phyloP scores from a whole-genome alignment of 2,329 filamentous ascomycete genomes.

The Helotiales sp. region DNA sequence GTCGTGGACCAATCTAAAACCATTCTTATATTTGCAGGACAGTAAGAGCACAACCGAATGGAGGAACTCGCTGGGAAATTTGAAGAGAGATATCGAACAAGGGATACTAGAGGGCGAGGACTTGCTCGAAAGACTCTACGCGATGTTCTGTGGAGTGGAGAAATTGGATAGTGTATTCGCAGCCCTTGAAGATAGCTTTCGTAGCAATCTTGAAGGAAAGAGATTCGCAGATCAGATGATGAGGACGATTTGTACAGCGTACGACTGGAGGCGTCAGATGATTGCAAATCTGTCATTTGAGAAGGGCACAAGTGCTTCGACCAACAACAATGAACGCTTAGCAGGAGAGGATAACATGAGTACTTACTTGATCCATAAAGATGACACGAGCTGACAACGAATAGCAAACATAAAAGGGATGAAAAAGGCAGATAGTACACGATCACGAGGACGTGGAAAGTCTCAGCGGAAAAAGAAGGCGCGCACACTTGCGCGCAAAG shows the following conservation, averaged over 20 bases:
- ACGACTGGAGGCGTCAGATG: not conserved
- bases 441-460: too few relatives aligned
- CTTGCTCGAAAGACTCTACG: not conserved
- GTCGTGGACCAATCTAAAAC: not conserved
- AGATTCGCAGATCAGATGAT: not conserved
- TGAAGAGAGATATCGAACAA: not conserved
- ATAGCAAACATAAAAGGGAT: too few relatives aligned
- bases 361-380: too few relatives aligned
- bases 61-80: not conserved
- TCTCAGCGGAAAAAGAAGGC: too few relatives aligned
- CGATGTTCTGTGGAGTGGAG: not conserved
- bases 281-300: not conserved
- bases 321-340: not conserved
- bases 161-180: not conserved
- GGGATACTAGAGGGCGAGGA: not conserved
- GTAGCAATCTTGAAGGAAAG: not conserved
- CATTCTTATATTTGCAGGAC: not conserved
- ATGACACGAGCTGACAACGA: too few relatives aligned
- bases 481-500: too few relatives aligned
- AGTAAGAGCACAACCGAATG: not conserved
- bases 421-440: too few relatives aligned
- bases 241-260: not conserved
- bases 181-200: not conserved
- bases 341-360: not conserved
- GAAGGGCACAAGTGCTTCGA: not conserved